Base-by-base conservation (phyloP, 2,329 filamentous ascomycete genomes). In the Fusarium palustre region DNA sequence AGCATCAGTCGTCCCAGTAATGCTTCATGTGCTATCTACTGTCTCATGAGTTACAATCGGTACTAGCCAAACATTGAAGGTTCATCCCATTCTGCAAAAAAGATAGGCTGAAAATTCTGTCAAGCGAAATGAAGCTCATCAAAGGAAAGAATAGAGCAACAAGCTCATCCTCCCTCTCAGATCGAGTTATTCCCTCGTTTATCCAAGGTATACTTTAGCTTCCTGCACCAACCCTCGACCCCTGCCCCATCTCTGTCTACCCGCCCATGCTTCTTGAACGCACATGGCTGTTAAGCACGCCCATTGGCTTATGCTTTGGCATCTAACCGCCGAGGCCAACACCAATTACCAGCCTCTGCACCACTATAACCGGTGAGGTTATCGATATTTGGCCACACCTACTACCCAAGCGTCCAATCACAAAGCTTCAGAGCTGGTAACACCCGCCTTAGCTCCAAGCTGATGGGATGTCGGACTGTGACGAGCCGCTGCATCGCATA, bases 271-370 rank as follows among this genome's bases (percentile, higher is more conserved):
- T 48, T 56, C 52, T 52, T 60, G n/a, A 52, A 65, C 52, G 42
- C 34, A 58, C 59, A 61, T 61, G 49, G 58, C 46, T 54, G 75
- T 71, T 58, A 71, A 72, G 72, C 39, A 46, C 48, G 55, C 57
- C 77, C 60, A 81, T 82, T 81, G 80, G 80, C 60, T 64, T 30
- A 43, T 53, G 52, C 50, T 62, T 42, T 57, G 42, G 54, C 64
- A 71, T 78, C 74, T 82, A 82, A 76, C 81, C 81, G 81, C 81
- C 80, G 76, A 77, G 52, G 73, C 47, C 56, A 57, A 70, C 70
- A 59, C 77, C 71, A 78, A 76, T 76, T 71, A 76, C 70, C 66
- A 72, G 69, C 70, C 60, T 55, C 64, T 61, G 58, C 66, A 68
- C 65, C 33, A 48, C 66, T 47, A 28, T 47, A 42, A 48, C 64